phyloP scores from a whole-genome alignment of 306 rosid species.

The Casuarina cunninghamiana region DNA sequence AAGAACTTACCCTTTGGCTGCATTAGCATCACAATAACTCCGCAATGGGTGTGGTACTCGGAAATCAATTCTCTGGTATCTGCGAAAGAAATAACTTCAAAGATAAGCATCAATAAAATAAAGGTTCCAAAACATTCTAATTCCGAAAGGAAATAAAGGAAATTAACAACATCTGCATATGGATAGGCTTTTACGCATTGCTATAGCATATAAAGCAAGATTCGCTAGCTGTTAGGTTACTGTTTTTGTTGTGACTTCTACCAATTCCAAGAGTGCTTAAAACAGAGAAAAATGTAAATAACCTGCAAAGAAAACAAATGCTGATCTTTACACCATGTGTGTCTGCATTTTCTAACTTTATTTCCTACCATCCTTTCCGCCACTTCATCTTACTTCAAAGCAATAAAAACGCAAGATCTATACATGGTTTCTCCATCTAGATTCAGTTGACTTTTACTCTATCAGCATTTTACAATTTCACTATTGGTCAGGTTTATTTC shows the following conservation, averaged over 20 bases:
- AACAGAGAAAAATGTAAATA: not conserved
- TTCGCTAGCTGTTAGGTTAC: not conserved
- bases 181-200: not conserved
- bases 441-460: not conserved
- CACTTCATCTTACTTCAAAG: not conserved
- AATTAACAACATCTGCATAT: not conserved
- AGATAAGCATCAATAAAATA: conserved; percentile 18
- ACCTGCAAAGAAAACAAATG: not conserved
- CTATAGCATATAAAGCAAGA: not conserved
- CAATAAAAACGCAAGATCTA: not conserved
- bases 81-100: conserved; percentile 37
- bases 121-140: conserved; percentile 13
- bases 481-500: too few species aligned
- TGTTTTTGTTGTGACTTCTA: not conserved
- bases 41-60: conserved; percentile 75
- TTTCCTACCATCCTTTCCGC: not conserved
- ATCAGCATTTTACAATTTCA: too few species aligned
- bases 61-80: conserved; percentile 83
- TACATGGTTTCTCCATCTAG: not conserved
- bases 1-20: conserved; percentile 60
- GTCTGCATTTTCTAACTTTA: not conserved
- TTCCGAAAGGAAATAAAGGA: not conserved
- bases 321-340: too few species aligned
- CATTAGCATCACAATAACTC: conserved; percentile 63
- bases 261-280: not conserved